A percentile compares a stretch with the other conserved stretches of the same genome.
Evolutionary conservation across 2,329 filamentous ascomycete species (phyloP).

Genomic region (Neonectria punicea): DNA sequence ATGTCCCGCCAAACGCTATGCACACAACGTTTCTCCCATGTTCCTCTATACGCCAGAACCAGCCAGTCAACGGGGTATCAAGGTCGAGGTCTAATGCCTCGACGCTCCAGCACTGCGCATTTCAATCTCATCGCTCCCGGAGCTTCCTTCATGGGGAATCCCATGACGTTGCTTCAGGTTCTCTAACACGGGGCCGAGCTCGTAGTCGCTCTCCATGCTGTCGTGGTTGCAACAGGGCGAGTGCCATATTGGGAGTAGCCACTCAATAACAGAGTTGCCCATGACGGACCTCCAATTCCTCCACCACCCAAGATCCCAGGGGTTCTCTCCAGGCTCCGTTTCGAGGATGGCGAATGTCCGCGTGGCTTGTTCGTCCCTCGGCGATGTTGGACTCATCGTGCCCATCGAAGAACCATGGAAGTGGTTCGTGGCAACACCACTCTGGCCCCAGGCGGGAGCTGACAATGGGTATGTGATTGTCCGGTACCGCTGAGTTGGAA

Average conservation of each 20-base stretch:
- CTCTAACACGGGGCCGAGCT: constrained; percentile 70
- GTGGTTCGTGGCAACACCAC: constrained; percentile 16
- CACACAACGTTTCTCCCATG: neutral
- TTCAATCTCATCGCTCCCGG: constrained; percentile 31
- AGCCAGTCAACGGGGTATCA: constrained; percentile 33
- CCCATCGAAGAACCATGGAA: constrained; percentile 27
- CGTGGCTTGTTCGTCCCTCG: constrained; percentile 59
- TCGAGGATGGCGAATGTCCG: constrained; percentile 83
- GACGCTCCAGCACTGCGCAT: constrained; percentile 27
- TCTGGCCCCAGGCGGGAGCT: constrained; percentile 23
- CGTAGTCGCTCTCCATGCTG: constrained; percentile 73
- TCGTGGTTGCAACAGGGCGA: constrained; percentile 81
- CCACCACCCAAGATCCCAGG: constrained; percentile 79
- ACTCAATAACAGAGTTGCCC: constrained; percentile 77
- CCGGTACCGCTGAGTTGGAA: constrained; percentile 54
- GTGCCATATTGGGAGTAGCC: constrained; percentile 80
- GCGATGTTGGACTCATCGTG: constrained; percentile 27
- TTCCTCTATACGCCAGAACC: neutral
- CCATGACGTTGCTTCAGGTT: constrained; percentile 59
- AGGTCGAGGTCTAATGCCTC: constrained; percentile 19
- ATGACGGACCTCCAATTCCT: constrained; percentile 84
- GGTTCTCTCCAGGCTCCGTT: constrained; percentile 80
- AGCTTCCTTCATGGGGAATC: constrained; percentile 26
- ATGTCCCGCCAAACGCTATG: constrained; percentile 2
- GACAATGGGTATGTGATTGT: constrained; percentile 70